Evolutionary conservation across 1,139 yeast genomes (phyloP), one percentile per base, ranked within the genome.

Genomic region (Candida labiduridarum): DNA sequence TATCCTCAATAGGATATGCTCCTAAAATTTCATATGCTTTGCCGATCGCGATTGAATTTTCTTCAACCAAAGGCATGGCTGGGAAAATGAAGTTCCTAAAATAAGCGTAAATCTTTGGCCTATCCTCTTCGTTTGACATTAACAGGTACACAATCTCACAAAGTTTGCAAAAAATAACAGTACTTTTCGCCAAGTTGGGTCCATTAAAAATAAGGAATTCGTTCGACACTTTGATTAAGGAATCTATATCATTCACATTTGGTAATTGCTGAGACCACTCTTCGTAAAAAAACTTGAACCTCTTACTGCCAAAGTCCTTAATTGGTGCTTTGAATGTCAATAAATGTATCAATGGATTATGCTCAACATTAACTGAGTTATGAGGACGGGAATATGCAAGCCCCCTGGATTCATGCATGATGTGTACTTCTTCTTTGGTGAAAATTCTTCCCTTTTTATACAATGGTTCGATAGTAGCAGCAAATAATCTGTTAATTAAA

Each of bases 51-150:
- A 85, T 76, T 2, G 91, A 82, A 58, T 88, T 87, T 14, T 80
- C 81, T 30, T 75, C 80, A 2, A 86, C 65, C 12, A 84, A 67
- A 0, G 94, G 78, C 29, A 89, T 72, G 0, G 86, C 76, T 0
- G 96, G 96, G 44, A 89, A 78, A 2, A 94, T 72, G 57, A 76
- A 85, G 55, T 82, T 80, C 56, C 96, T 78, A 58, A 80, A 79
- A 59, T 79, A 87, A 46, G 79, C 78, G 50, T 84, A 74, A 90
- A 96, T 87, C 34, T 63, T 65, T 0, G 69, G 71, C 33, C 70
- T 62, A 15, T 62, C 54, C 1, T 55, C 53, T 22, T 57, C 55
- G 4, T 49, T 52, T 8, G 57, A 51, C 39, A 83, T 62, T 44
- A 76, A 80, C 41, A 65, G 56, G 2, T 65, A 58, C 2, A 82